Evolutionary conservation across 2,329 filamentous ascomycete genomes (phyloP), one percentile per base, ranked within the genome.

Genomic region (Penicillium sp.): DNA sequence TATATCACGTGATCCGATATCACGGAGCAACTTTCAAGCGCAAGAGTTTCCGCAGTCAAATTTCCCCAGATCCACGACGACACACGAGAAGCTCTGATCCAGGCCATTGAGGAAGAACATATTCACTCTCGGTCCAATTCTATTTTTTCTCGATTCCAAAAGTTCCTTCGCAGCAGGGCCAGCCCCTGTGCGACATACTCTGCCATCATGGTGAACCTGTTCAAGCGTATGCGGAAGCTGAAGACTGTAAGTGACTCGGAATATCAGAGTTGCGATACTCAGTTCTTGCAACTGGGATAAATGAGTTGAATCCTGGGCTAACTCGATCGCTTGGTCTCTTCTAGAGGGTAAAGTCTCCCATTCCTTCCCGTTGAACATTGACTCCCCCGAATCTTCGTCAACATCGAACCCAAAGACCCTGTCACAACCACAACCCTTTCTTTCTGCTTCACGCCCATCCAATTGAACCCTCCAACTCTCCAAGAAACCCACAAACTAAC

Each of bases 141-240:
- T 37, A 13, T 0, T 58, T 17, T 37, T 17, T 55, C 8, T 35
- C 42, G 15, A 38, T 40, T 54, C 17, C 53, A 42, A 50, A 26
- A 50, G 13, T 62, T 30, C 37, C 54, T 37, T 61, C 42, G 63
- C 56, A 54, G 35, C 60, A 66, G 63, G 57, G 60, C 60, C 28
- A 64, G 58, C 57, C 66, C 64, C 66, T 67, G 57, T 63, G 66
- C 67, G 64, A 50, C 64, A 64, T 58, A 65, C 58, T 54, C 60
- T 59, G 65, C 65, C 70, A 77, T 53, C 62, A 83, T 82, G 80
- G 80, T 82, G 64, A 82, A 81, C 70, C 65, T 83, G 50, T 72
- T 79, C 65, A 87, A 88, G 80, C 89, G 92, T 72, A 88, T 92
- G 85, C 88, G 89, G 76, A 88, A 87, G 79, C 82, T 96, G 75